These are phyloP conservation scores for Vitellaria paradoxa DNA, from an alignment of 179 eudicot genomes.

Conservation along the genomic window DNA sequence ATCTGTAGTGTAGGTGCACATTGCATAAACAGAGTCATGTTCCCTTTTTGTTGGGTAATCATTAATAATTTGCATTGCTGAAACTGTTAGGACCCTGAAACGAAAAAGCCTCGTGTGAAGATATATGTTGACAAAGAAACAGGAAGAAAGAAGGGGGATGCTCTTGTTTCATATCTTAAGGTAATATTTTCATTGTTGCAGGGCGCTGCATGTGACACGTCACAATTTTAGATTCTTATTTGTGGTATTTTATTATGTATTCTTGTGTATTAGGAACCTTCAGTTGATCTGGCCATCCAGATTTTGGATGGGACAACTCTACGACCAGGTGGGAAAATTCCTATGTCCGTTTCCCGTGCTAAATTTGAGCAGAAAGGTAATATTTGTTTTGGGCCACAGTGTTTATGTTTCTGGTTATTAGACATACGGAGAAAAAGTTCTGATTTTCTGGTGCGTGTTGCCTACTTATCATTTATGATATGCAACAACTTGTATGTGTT, in stretches of 20 bases:
- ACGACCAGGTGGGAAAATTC: constrained; percentile 70
- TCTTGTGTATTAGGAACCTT: constrained; percentile 67
- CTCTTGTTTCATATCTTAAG: constrained; percentile 88
- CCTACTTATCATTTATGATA: background rate
- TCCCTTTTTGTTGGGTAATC: background rate
- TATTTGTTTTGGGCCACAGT: background rate
- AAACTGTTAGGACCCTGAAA: constrained; percentile 80
- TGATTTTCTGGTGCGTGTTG: background rate
- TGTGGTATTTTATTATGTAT: constrained; percentile 5
- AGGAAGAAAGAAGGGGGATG: constrained; percentile 96
- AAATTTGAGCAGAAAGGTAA: constrained; percentile 98
- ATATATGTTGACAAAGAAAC: constrained; percentile 87
- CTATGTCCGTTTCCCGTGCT: constrained; percentile 81
- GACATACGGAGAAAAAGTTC: background rate
- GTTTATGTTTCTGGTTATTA: background rate
- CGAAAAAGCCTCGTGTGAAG: constrained; percentile 91
- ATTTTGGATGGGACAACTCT: constrained; percentile 87
- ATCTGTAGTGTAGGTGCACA: background rate
- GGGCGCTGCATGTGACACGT: background rate
- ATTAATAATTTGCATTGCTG: background rate
- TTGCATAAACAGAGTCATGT: background rate
- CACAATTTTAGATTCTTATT: background rate
- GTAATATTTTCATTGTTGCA: constrained; percentile 30
- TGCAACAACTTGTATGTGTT: background rate
- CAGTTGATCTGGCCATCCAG: constrained; percentile 83